Conservation (phyloP, 2,329 filamentous ascomycete genomes). For the Knufia fluminis region DNA sequence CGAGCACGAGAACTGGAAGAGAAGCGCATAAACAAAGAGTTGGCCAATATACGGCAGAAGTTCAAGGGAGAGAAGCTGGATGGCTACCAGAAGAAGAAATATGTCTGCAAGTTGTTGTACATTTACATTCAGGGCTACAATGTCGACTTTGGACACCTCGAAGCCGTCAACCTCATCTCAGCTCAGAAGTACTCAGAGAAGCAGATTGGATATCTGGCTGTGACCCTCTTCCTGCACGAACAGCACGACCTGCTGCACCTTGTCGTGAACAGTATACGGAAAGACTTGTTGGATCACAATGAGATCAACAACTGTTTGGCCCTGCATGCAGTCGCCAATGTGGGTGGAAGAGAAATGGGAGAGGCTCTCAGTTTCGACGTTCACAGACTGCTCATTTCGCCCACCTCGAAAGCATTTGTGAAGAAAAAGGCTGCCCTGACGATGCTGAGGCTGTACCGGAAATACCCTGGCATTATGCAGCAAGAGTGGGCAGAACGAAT, state of each 20-base stretch:
- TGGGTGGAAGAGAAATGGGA: conserved; percentile 93
- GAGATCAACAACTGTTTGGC: conserved; percentile 96
- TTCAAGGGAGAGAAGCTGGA: conserved; percentile 92
- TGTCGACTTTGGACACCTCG: conserved; percentile 96
- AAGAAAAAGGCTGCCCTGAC: conserved; percentile 98
- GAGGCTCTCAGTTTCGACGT: conserved; percentile 88
- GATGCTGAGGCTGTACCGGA: conserved; percentile 84
- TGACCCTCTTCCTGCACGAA: conserved; percentile 94
- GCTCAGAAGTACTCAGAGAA: conserved; percentile 98
- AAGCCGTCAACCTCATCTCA: conserved; percentile 95
- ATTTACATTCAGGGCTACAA: conserved; percentile 99
- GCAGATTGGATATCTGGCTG: conserved; percentile 96
- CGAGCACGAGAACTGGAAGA: conserved; percentile 92
- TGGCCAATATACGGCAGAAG: conserved; percentile 97
- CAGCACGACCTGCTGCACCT: conserved; percentile 91
- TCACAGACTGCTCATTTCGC: conserved; percentile 85
- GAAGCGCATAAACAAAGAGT: conserved; percentile 98
- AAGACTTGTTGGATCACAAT: conserved; percentile 88
- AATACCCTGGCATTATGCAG: conserved; percentile 86
- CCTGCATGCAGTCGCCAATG: conserved; percentile 94
- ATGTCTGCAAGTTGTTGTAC: conserved; percentile 98
- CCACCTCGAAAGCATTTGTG: conserved; percentile 90
- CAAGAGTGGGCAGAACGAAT: conserved; percentile 97
- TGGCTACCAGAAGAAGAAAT: conserved; percentile 99
- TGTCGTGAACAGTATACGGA: conserved; percentile 96